Base-by-base conservation (phyloP, 2,329 filamentous ascomycete genomes). In the Paecilomyces formosus region DNA sequence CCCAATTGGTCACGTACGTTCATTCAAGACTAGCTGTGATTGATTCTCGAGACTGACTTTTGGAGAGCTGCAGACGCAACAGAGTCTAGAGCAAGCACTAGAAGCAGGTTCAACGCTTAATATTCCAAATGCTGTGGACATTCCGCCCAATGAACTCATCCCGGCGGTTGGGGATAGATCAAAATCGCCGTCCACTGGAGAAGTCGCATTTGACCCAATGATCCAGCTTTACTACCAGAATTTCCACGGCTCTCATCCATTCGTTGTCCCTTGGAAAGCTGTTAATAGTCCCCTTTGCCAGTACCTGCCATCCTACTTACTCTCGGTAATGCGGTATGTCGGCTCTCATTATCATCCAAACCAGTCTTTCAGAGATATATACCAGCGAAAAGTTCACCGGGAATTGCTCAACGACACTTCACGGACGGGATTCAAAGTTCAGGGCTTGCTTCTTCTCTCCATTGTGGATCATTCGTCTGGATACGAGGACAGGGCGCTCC, bases 171-270 rank as follows among this genome's bases (percentile, higher is more conserved):
- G 15, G 7, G 39, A 45, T 45, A 45, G n/a, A 45, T 9, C 39
- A n/a, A 45, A 15, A 11, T 18, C n/a, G 5, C n/a, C 39, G n/a
- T 45, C 39, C 3, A 21, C n/a, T 45, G 15, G 39, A 21, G 62
- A 64, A 6, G 50, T 67, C 21, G 60, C 64, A 7, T 62, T 61
- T 35, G 66, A 68, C 52, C 63, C 63, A 12, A 59, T 79, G 57
- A 70, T 78, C 15, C 71, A 76, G 61, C 69, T 79, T 18, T 84
- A 77, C 70, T 84, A 82, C 61, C 73, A 76, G 55, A 72, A 78
- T 64, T 82, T 82, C 64, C 76, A 80, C 65, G 69, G 70, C 3
- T 75, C 76, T 15, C 81, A 84, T 70, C 81, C 81, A 0, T 77
- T 83, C 58, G 66, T 81, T 24, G 65, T 82, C 2, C 81, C 81